Evolutionary conservation across 176 grass and related monocot species (phyloP).

Genomic region (Carex scoparia): DNA sequence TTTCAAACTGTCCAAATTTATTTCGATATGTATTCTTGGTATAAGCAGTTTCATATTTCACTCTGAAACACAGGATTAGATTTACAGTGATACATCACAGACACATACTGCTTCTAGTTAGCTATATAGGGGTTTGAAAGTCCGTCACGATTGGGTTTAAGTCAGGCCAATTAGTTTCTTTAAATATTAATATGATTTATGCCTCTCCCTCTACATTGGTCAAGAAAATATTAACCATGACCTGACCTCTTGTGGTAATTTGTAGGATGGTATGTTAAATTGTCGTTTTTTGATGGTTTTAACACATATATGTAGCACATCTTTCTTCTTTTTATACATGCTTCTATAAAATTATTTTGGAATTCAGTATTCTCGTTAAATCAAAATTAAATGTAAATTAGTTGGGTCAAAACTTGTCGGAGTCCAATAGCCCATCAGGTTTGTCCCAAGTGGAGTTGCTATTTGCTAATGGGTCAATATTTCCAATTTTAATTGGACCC

Average conservation of each 20-base stretch:
- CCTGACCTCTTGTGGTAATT: not conserved
- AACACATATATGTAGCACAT: not conserved
- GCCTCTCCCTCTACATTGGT: not conserved
- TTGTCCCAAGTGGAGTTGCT: not conserved
- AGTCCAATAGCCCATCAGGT: not conserved
- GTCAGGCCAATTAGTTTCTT: no score
- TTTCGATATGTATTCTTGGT: not conserved
- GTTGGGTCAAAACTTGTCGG: not conserved
- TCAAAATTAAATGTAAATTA: not conserved
- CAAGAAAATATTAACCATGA: not conserved
- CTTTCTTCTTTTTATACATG: not conserved
- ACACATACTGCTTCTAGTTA: not conserved
- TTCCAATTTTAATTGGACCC: not conserved
- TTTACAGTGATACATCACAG: not conserved
- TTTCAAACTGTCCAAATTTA: not conserved
- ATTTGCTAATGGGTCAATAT: not conserved
- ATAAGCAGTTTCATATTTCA: not conserved
- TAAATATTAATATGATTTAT: not conserved
- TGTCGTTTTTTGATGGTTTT: not conserved
- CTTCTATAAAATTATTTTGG: not conserved
- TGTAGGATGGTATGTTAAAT: not conserved
- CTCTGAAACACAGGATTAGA: not conserved
- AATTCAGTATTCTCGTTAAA: not conserved
- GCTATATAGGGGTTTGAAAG: not conserved
- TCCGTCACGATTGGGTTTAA: not conserved